Base-by-base conservation (phyloP, 176 grass and related monocot species). In the Themeda triandra region DNA sequence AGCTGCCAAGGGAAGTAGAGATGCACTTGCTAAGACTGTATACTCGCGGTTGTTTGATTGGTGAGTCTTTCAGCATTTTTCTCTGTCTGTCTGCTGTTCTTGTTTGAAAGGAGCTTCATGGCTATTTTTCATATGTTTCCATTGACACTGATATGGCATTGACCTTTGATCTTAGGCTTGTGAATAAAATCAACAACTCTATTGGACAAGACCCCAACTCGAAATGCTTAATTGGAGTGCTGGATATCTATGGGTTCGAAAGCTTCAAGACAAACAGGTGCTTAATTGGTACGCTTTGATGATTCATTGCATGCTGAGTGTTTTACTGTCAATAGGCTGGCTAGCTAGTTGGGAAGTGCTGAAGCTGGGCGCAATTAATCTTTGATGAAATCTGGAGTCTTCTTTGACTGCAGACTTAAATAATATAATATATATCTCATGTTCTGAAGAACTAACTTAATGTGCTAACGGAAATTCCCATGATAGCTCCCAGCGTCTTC, bases 221-320 rank as follows among this genome's bases (percentile, higher is more conserved):
- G 54, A 94, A 96, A 73, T 86, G 82, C 69, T 89, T 99, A 86
- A 99, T 99, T 60, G 96, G 93, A 63, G 96, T 99, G 74, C 89
- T 99, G 13, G 96, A 99, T 92, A 99, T 99, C 80, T 99, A 99
- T 13, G 96, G 96, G 44, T 99, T 99, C 74, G 96, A 99, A 88
- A 99, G 96, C 88, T 99, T 99, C 91, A 99, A 96, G 88, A 99
- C 89, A 93, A 99, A 99, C 96, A 99, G 96, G 96, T 99, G 96
- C 91, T 92, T 89, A 77, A 84, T 78, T 75, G 93, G 91, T 89
- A 90, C 3, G 49, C 89, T 92, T 92, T 93, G 77, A 63, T 87
- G 66, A 77, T 84, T 89, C 49, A 9, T 74, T 86, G 67, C n/a
- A 74, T 83, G 48, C 31, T 87, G 48, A 63, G 37, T 18, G 46